Conservation (phyloP, 164 flowering plant species). For the Annona squamosa region DNA sequence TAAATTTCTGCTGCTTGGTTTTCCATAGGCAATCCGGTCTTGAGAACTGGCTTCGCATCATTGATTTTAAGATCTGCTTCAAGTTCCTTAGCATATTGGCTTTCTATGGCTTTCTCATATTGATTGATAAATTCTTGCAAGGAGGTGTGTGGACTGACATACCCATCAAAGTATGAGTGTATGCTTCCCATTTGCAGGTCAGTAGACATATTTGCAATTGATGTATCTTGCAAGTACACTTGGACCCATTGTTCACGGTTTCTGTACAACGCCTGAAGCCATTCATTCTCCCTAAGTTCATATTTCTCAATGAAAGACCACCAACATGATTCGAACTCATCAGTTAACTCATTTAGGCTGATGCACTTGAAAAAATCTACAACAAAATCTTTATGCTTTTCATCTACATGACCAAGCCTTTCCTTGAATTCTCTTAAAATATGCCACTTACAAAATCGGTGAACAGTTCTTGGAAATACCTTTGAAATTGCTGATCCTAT, state of each 20-base stretch:
- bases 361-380: slow-evolving; percentile 51
- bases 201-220: slow-evolving; percentile 43
- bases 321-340: slow-evolving; percentile 63
- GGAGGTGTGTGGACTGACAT: slow-evolving; percentile 57
- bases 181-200: slow-evolving; percentile 11
- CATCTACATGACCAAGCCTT: slow-evolving; percentile 42
- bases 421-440: slow-evolving; percentile 57
- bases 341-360: slow-evolving; percentile 49
- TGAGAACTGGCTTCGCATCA: slow-evolving; percentile 33
- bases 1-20: slow-evolving; percentile 68
- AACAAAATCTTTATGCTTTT: slow-evolving; percentile 33
- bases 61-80: slow-evolving; percentile 45
- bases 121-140: slow-evolving; percentile 37
- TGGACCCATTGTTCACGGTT: slow-evolving; percentile 53
- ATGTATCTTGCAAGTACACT: slow-evolving; percentile 49
- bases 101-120: slow-evolving; percentile 44
- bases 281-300: slow-evolving; percentile 44
- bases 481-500: slow-evolving; percentile 39
- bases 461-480: slow-evolving; percentile 47
- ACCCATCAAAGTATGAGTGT: slow-evolving; percentile 64
- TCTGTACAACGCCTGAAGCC: slow-evolving; percentile 47
- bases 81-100: slow-evolving; percentile 44
- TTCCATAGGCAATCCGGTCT: slow-evolving; percentile 70
- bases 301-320: slow-evolving; percentile 43
- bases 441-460: slow-evolving; percentile 55